Conservation (phyloP, 2,329 filamentous ascomycete genomes). For the Cyclaneusma minus region DNA sequence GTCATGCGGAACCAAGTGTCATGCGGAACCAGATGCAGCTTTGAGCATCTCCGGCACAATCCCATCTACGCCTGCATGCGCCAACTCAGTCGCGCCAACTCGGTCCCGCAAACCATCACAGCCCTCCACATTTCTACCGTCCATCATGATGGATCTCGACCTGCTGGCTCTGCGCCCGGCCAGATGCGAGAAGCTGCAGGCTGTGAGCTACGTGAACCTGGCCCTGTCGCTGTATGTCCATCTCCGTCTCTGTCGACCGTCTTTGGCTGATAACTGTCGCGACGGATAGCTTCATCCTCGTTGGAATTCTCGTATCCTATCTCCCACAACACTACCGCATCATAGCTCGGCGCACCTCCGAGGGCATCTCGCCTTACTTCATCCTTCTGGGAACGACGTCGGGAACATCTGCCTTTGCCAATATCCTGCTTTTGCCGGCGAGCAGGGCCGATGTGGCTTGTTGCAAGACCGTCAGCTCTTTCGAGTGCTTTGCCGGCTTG, state of each 20-base stretch:
- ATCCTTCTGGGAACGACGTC: conserved; percentile 87
- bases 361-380: conserved; percentile 91
- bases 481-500: conserved; percentile 73
- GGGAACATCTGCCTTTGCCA: conserved; percentile 76
- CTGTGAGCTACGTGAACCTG: conserved; percentile 35
- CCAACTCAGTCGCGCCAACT: no score
- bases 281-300: conserved; percentile 45
- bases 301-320: conserved; percentile 86
- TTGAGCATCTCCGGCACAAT: no score
- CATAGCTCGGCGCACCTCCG: conserved; percentile 68
- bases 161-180: conserved; percentile 6
- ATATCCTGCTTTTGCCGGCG: conserved; percentile 76
- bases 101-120: no score
- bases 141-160: conserved; percentile 9
- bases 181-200: conserved; percentile 33
- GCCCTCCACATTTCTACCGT: no score
- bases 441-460: conserved; percentile 74
- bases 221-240: conserved; percentile 32
- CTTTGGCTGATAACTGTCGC: conserved; percentile 1
- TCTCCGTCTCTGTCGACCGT: neutral
- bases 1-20: no score
- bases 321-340: conserved; percentile 91
- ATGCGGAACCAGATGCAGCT: no score
- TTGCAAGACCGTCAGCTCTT: conserved; percentile 64
- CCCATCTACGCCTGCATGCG: no score